A percentile compares a stretch with the other conserved stretches of the same genome.
Conservation (phyloP, 106 monocot genomes). For the Triglochin maritima region DNA sequence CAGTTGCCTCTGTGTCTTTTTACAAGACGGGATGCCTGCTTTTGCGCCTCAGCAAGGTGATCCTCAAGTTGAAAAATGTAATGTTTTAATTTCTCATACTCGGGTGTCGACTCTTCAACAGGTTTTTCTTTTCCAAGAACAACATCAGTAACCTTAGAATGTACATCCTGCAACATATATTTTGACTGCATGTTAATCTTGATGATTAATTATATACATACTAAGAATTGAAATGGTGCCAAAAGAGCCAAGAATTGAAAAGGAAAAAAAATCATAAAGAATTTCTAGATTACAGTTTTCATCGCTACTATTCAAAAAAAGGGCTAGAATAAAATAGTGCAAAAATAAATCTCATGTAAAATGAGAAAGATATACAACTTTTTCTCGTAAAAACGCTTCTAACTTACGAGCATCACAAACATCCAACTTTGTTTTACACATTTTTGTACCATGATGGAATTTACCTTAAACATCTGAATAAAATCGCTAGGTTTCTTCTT, state of each 20-base stretch:
- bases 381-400: too few species aligned
- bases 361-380: too few species aligned
- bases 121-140: slow-evolving; percentile 99
- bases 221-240: too few species aligned
- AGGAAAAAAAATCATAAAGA: too few species aligned
- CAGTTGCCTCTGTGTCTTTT: slow-evolving; percentile 78
- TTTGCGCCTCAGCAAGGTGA: slow-evolving; percentile 89
- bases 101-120: slow-evolving; percentile 80
- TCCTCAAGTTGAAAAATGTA: slow-evolving; percentile 90
- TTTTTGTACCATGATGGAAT: not conserved
- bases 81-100: slow-evolving; percentile 90
- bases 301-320: too few species aligned
- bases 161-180: slow-evolving; percentile 61
- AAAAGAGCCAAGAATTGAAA: too few species aligned
- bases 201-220: too few species aligned
- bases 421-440: too few species aligned
- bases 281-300: too few species aligned
- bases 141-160: slow-evolving; percentile 94
- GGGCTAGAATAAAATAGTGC: too few species aligned
- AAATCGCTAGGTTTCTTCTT: slow-evolving; percentile 88
- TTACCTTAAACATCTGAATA: slow-evolving; percentile 84
- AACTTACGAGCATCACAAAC: too few species aligned
- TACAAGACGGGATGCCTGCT: slow-evolving; percentile 92
- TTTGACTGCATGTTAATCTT: not conserved
- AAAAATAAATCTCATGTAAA: too few species aligned